These are phyloP conservation scores for Raphanus hybrid DNA, from an alignment of 441 rosid genomes.

Conservation along the genomic window DNA sequence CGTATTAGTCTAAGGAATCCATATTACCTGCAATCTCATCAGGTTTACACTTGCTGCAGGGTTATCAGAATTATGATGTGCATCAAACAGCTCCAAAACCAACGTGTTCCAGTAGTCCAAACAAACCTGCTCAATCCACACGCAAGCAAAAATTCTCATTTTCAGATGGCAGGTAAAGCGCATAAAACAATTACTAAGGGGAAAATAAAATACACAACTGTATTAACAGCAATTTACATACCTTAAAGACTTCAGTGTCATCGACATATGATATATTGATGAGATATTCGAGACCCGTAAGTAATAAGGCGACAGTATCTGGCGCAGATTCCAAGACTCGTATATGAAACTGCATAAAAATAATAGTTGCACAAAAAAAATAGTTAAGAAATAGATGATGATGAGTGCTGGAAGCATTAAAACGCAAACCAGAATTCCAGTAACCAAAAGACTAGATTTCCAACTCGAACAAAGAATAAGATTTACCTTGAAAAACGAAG, in stretches of 20 bases:
- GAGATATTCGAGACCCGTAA: constrained; percentile 91
- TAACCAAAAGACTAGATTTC: neutral
- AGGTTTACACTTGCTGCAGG: constrained; percentile 60
- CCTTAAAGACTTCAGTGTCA: constrained; percentile 99
- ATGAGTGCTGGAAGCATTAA: neutral
- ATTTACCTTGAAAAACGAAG: constrained; percentile 90
- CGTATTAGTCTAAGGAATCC: constrained; percentile 3
- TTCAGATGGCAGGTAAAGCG: constrained; percentile 1
- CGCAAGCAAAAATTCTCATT: neutral
- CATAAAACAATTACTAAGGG: neutral
- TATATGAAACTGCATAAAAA: constrained; percentile 74
- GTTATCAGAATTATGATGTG: constrained; percentile 68
- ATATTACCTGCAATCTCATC: constrained; percentile 85
- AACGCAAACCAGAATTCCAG: neutral
- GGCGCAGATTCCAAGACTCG: constrained; percentile 79
- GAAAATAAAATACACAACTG: neutral
- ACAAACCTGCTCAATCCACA: constrained; percentile 73
- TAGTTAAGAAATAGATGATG: neutral
- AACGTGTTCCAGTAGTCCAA: constrained; percentile 98
- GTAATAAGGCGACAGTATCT: constrained; percentile 64
- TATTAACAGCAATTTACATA: constrained; percentile 32
- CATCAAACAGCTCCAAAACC: constrained; percentile 88
- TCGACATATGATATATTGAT: constrained; percentile 93
- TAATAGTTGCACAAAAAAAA: neutral
- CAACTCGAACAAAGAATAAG: neutral